phyloP scores from a whole-genome alignment of 192 early-diverging fungal species.

The Globomyces pollinis-pini region DNA sequence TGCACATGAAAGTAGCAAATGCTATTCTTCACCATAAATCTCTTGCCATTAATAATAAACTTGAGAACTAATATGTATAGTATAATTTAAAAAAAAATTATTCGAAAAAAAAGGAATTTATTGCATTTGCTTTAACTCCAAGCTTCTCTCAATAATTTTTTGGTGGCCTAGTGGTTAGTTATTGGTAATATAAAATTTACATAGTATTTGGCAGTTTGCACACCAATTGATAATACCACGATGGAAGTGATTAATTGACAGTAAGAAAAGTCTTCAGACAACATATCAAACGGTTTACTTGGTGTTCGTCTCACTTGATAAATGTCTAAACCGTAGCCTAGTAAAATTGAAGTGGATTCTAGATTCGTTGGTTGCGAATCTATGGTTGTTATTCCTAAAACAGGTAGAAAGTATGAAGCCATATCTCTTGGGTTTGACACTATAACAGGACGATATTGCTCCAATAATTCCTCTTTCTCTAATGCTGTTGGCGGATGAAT shows the following conservation, averaged over 20 bases:
- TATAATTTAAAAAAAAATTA: no score
- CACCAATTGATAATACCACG: slow-evolving; percentile 62
- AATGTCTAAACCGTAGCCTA: slow-evolving; percentile 83
- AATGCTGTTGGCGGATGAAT: slow-evolving; percentile 51
- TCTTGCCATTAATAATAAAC: no score
- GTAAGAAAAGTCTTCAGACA: slow-evolving; percentile 91
- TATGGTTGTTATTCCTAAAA: slow-evolving; percentile 63
- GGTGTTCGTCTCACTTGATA: slow-evolving; percentile 81
- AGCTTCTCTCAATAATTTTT: slow-evolving; percentile 1
- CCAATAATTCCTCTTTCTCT: slow-evolving; percentile 82
- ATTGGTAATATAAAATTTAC: no score
- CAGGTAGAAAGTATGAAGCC: slow-evolving; percentile 61
- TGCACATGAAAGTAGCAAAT: no score
- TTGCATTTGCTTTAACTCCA: slow-evolving; percentile 1
- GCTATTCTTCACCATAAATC: no score
- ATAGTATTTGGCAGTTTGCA: slow-evolving; percentile 54
- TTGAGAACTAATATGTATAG: no score
- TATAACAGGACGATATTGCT: slow-evolving; percentile 66
- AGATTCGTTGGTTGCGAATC: slow-evolving; percentile 67
- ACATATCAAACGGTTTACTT: slow-evolving; percentile 84
- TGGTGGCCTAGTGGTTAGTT: background rate
- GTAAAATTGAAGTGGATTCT: slow-evolving; percentile 89
- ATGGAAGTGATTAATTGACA: slow-evolving; percentile 74
- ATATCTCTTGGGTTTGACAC: slow-evolving; percentile 68
- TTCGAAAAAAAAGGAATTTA: background rate